Evolutionary conservation across 805 yeast species (phyloP).

Genomic region (Komagataella pseudopastoris): DNA sequence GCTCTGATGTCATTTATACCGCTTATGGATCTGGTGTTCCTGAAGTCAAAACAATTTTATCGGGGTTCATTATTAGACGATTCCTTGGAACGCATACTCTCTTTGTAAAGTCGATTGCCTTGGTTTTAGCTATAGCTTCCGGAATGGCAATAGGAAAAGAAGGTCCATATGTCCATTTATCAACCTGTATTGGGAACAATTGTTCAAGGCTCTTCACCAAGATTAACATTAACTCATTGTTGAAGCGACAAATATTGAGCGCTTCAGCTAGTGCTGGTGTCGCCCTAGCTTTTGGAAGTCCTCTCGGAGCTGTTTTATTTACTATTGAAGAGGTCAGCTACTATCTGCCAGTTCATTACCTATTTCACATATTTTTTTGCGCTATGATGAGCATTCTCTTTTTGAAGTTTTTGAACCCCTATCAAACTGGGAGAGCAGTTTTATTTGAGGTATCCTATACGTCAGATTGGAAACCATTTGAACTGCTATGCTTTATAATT

Average conservation of each 20-base stretch:
- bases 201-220: conserved; percentile 30
- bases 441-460: conserved; percentile 35
- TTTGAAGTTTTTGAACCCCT: conserved; percentile 39
- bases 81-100: conserved; percentile 40
- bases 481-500: conserved; percentile 27
- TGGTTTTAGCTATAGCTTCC: conserved; percentile 40
- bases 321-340: conserved; percentile 44
- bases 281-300: conserved; percentile 47
- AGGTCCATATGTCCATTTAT: conserved; percentile 50
- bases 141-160: conserved; percentile 48
- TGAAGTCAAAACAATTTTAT: conserved; percentile 44
- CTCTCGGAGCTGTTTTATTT: conserved; percentile 45
- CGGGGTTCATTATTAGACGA: conserved; percentile 42
- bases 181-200: conserved; percentile 45
- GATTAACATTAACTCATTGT: conserved; percentile 32
- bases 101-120: conserved; percentile 30
- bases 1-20: conserved; percentile 22
- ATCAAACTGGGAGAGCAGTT: conserved; percentile 46
- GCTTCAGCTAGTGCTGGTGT: conserved; percentile 50
- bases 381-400: conserved; percentile 40
- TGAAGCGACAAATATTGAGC: conserved; percentile 37
- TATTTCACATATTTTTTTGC: conserved; percentile 41
- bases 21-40: conserved; percentile 52
- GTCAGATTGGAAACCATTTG: conserved; percentile 38
- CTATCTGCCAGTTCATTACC: conserved; percentile 37